A percentile compares a stretch with the other conserved stretches of the same genome.
Conservation (phyloP, 2,329 filamentous ascomycete species). For the Fusarium haematococcum region DNA sequence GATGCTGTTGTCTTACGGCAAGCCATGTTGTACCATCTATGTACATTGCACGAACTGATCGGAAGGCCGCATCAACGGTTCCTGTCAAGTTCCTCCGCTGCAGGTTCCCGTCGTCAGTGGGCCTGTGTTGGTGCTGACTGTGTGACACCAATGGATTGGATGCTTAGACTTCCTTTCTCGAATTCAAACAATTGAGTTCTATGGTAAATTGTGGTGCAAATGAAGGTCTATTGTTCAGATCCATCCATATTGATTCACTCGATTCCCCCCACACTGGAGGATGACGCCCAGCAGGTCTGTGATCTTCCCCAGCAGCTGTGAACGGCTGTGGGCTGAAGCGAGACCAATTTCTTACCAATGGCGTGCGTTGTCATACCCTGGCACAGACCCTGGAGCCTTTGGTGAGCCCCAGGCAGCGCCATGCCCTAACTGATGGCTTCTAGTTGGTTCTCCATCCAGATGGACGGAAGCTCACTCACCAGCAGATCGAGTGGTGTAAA, state of each 20-base stretch:
- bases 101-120: not conserved
- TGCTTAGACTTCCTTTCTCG: not conserved
- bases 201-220: too few species aligned
- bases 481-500: not conserved
- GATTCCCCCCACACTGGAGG: not conserved
- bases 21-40: not conserved
- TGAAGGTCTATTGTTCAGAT: not conserved
- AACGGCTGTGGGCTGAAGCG: not conserved
- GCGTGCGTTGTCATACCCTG: not conserved
- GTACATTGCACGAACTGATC: not conserved
- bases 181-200: not conserved
- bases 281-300: too few species aligned
- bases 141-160: not conserved
- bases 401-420: not conserved
- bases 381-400: not conserved
- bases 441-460: not conserved
- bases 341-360: not conserved
- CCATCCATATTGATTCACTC: not conserved
- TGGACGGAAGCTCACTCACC: not conserved
- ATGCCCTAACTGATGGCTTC: not conserved
- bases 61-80: not conserved
- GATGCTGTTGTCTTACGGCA: not conserved
- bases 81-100: not conserved
- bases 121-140: not conserved
- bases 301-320: not conserved